Percentiles rank a stretch among this genome's conserved stretches.
Evolutionary conservation across 2,329 filamentous ascomycete species (phyloP).

Genomic region (Cytospora leucostoma): DNA sequence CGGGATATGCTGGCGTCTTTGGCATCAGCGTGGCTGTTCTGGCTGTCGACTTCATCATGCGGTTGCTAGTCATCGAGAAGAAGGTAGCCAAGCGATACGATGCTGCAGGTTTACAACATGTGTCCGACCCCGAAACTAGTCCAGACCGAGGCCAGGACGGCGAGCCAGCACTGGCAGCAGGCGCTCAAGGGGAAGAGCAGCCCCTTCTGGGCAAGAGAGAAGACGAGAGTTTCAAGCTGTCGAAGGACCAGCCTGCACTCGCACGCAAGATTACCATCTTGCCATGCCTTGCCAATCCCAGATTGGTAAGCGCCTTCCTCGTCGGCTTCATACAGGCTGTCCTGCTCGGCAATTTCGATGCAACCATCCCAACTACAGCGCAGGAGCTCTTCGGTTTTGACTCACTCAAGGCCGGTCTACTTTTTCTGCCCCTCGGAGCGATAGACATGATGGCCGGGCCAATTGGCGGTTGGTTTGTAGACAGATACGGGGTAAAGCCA

Average conservation of each 20-base stretch:
- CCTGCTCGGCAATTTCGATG: conserved; percentile 41
- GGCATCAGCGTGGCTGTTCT: conserved; percentile 56
- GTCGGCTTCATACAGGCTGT: conserved; percentile 47
- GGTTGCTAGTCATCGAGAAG: conserved; percentile 64
- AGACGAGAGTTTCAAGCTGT: conserved; percentile 44
- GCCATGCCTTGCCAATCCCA: conserved; percentile 43
- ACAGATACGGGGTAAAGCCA: conserved; percentile 39
- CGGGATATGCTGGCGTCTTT: conserved; percentile 61
- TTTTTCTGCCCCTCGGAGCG: conserved; percentile 42
- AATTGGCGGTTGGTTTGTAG: conserved; percentile 40
- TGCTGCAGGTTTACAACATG: conserved; percentile 26
- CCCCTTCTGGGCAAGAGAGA: conserved; percentile 42
- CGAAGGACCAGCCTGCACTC: conserved; percentile 41
- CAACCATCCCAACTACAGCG: conserved; percentile 42
- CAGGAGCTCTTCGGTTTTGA: conserved; percentile 41
- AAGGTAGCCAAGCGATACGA: conserved; percentile 51
- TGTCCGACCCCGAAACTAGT: conserved; percentile 23
- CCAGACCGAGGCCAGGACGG: conserved; percentile 2
- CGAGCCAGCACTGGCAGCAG: background rate
- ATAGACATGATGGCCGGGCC: conserved; percentile 40
- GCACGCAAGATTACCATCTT: conserved; percentile 49
- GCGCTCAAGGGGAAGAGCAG: conserved; percentile 39
- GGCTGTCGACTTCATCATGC: conserved; percentile 59
- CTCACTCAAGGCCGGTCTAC: conserved; percentile 39
- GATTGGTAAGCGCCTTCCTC: conserved; percentile 42